A percentile compares a stretch with the other conserved stretches of the same genome.
Evolutionary conservation across 164 flowering plant genomes (phyloP).

Genomic region (Vitis rupestris): DNA sequence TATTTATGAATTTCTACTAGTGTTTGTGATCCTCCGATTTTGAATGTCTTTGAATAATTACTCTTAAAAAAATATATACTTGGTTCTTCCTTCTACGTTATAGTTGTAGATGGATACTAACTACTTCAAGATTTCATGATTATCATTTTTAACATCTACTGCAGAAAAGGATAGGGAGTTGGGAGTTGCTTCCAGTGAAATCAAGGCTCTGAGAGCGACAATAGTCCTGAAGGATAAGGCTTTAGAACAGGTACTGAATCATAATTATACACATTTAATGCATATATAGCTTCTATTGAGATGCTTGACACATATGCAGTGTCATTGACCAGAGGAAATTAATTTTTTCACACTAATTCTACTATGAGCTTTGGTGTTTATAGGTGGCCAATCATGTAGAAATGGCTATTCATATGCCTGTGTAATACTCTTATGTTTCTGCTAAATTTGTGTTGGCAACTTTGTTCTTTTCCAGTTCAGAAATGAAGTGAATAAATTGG

Average conservation of each 20-base stretch:
- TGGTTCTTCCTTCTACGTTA: too few species aligned
- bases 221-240: constrained; percentile 77
- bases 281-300: too few species aligned
- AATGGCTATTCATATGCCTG: neutral
- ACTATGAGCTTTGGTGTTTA: too few species aligned
- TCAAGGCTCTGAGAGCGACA: constrained; percentile 61
- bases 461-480: constrained; percentile 42
- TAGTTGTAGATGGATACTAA: neutral
- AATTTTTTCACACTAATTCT: too few species aligned
- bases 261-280: neutral
- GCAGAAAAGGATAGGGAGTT: constrained; percentile 73
- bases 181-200: constrained; percentile 54
- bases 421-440: neutral
- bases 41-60: too few species aligned
- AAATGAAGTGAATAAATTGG: constrained; percentile 49
- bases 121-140: neutral
- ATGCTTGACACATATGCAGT: neutral
- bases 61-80: too few species aligned
- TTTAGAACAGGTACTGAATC: constrained; percentile 63
- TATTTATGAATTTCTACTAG: too few species aligned
- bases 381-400: too few species aligned
- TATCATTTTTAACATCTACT: neutral
- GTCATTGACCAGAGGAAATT: too few species aligned
- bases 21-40: too few species aligned
- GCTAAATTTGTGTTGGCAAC: constrained; percentile 11